Evolutionary conservation across 2,329 filamentous ascomycete species (phyloP).

Genomic region (Fusarium albidum): DNA sequence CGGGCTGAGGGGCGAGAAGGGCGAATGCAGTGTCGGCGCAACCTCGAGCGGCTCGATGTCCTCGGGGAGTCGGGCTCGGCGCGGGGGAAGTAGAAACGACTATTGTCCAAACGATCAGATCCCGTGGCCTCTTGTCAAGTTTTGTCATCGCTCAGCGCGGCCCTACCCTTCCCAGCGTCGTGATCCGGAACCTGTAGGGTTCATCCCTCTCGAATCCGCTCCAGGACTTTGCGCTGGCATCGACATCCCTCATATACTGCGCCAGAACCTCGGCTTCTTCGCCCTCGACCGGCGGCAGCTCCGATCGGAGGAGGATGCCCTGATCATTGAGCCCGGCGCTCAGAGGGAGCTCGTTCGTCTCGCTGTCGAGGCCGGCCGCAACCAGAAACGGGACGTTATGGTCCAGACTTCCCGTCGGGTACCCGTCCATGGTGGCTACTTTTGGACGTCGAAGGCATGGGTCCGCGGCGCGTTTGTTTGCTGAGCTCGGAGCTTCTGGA

Average conservation of each 20-base stretch:
- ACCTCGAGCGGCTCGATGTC: conserved; percentile 57
- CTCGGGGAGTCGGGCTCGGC: conserved; percentile 62
- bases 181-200: conserved; percentile 72
- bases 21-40: conserved; percentile 78
- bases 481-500: conserved; percentile 32
- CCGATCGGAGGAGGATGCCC: conserved; percentile 72
- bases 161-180: conserved; percentile 81
- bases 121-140: conserved; percentile 21
- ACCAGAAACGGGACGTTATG: conserved; percentile 88
- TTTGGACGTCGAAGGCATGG: conserved; percentile 33
- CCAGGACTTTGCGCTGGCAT: conserved; percentile 73
- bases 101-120: conserved; percentile 46
- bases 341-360: conserved; percentile 51
- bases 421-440: conserved; percentile 73
- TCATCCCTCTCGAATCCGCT: conserved; percentile 63
- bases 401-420: conserved; percentile 79
- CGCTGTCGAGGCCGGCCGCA: conserved; percentile 74
- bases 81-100: conserved; percentile 65
- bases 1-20: conserved; percentile 88
- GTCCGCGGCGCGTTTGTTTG: conserved; percentile 28
- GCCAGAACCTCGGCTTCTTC: conserved; percentile 72
- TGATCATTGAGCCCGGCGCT: conserved; percentile 64
- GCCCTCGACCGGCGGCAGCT: conserved; percentile 72
- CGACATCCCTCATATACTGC: conserved; percentile 70
- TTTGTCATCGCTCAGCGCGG: conserved; percentile 12